phyloP scores from a whole-genome alignment of 305 asterid genomes.

The Fraxinus greggii region DNA sequence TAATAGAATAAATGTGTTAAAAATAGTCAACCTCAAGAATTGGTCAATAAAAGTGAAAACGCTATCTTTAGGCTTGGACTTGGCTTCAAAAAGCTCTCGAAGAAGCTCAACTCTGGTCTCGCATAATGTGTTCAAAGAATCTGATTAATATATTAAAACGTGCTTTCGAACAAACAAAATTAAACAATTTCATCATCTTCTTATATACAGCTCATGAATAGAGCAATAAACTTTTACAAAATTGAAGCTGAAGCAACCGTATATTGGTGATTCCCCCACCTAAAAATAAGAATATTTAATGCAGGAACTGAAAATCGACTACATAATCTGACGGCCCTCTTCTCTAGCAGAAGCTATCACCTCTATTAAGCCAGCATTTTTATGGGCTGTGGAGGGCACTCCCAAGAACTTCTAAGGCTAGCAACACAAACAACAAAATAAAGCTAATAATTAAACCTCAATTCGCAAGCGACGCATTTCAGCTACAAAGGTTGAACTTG shows the following conservation, averaged over 20 bases:
- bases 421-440: conserved; percentile 9
- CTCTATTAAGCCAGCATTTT: neutral
- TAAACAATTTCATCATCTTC: conserved; percentile 18
- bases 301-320: conserved; percentile 5
- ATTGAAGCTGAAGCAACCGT: conserved; percentile 33
- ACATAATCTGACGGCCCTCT: conserved; percentile 6
- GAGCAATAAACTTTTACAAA: conserved; percentile 31
- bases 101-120: neutral
- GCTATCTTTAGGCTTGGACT: neutral
- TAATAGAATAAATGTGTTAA: neutral
- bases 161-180: neutral
- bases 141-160: neutral
- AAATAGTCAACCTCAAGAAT: neutral
- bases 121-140: neutral
- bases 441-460: conserved; percentile 47
- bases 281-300: conserved; percentile 3
- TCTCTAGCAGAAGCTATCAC: conserved; percentile 10
- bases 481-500: conserved; percentile 69
- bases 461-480: conserved; percentile 85
- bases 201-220: conserved; percentile 30
- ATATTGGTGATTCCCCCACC: conserved; percentile 8
- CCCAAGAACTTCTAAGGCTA: conserved; percentile 22
- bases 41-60: neutral
- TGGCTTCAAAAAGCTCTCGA: neutral
- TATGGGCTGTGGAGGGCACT: conserved; percentile 9